Base-by-base conservation (phyloP, 2,329 filamentous ascomycete genomes). In the Trichoderma breve region DNA sequence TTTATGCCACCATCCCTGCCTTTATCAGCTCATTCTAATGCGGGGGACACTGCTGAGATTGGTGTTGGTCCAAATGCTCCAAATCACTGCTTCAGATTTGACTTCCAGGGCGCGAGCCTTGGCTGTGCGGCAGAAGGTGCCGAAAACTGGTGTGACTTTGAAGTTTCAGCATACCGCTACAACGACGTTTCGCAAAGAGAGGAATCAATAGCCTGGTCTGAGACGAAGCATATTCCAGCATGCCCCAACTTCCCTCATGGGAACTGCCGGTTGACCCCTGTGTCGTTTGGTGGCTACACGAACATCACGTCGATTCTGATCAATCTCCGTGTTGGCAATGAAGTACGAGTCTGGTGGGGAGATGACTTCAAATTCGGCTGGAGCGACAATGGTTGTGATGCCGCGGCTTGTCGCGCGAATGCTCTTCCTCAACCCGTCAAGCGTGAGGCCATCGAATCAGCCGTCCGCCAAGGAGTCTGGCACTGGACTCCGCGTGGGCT, bases 281-380 rank as follows among this genome's bases (percentile, higher is more conserved):
- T 84, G 66, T 74, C 79, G 11, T 76, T 84, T 67, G 80, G 80
- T 30, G 82, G 81, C 8, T 84, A 83, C 73, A 78, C 73, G 18
- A 80, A 82, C 61, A 75, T 84, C 66, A 82, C 81, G 24, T 83
- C 82, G 2, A 75, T 84, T 4, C 70, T 83, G 70, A 79, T 84
- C 53, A 80, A 77, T 4, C 74, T 83, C 18, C 81, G 77, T 24
- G 81, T 84, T 53, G 81, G 81, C 47, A 74, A 79, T 28, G 77
- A 83, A 32, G 75, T 82, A 30, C 79, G 81, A 70, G 76, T 80
- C 34, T 84, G 82, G 82, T 84, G 82, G 82, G 81, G 77, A 30
- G 82, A 84, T 67, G 82, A 84, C 71, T 77, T 84, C 72, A 77
- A 77, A 24, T 75, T 83, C 57, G 81, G 82, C 60, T 84, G 82